phyloP scores from a whole-genome alignment of 1,139 yeast genomes.

The Debaryomycetaceae sp. region DNA sequence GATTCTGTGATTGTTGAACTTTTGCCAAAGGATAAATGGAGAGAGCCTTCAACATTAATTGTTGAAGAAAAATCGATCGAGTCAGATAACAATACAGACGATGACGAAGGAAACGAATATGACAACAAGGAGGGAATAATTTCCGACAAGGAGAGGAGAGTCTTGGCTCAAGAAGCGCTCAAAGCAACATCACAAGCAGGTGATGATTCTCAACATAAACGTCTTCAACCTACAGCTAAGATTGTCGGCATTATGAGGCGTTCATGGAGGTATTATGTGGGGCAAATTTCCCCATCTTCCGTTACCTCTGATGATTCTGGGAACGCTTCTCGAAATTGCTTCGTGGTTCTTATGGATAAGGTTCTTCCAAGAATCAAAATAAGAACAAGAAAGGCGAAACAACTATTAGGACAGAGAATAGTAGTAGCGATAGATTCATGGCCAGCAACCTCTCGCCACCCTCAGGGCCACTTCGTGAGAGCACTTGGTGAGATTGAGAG shows the following conservation, averaged over 20 bases:
- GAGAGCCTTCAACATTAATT: conserved; percentile 74
- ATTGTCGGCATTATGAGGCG: conserved; percentile 87
- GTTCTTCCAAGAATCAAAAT: conserved; percentile 85
- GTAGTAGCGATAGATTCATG: conserved; percentile 92
- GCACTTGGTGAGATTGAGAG: conserved; percentile 87
- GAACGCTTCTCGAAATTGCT: conserved; percentile 69
- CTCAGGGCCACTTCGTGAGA: conserved; percentile 93
- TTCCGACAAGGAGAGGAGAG: conserved; percentile 71
- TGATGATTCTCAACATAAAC: conserved; percentile 28
- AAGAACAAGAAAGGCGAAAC: conserved; percentile 80
- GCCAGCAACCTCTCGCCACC: conserved; percentile 80
- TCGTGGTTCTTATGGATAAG: conserved; percentile 85
- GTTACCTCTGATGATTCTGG: conserved; percentile 54
- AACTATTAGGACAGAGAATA: conserved; percentile 79
- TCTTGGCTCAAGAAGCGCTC: conserved; percentile 75
- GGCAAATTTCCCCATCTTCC: conserved; percentile 83
- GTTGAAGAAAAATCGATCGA: conserved; percentile 70
- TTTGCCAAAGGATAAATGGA: conserved; percentile 85
- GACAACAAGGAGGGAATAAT: conserved; percentile 43
- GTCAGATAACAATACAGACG: conserved; percentile 60
- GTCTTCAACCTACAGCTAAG: conserved; percentile 83
- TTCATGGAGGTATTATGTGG: conserved; percentile 96
- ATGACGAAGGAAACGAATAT: conserved; percentile 42
- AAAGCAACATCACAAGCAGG: conserved; percentile 45
- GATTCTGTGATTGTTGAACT: conserved; percentile 91